Conservation (phyloP, 192 early-diverging fungal species). For the Haplosporangium gracile region DNA sequence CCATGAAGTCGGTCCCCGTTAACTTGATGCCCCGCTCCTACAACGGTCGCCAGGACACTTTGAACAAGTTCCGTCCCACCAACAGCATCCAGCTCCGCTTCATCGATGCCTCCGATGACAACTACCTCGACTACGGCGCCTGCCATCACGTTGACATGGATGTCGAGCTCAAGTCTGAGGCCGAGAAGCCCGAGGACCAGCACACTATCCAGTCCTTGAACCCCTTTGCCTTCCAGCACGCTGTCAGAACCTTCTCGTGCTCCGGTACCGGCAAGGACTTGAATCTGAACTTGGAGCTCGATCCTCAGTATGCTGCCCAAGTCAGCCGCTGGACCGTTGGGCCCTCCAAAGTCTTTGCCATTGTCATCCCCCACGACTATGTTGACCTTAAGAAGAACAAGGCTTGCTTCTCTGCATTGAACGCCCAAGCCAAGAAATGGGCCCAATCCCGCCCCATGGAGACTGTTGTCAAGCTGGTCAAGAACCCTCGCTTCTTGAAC, state of each 20-base stretch:
- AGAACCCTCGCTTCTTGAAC: slow-evolving; percentile 20
- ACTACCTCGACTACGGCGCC: slow-evolving; percentile 9
- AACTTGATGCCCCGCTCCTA: slow-evolving; percentile 18
- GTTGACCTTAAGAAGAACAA: slow-evolving; percentile 44
- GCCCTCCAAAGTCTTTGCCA: slow-evolving; percentile 13
- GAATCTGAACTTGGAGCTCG: slow-evolving; percentile 27
- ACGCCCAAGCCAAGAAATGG: slow-evolving; percentile 5
- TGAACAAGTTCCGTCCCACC: slow-evolving; percentile 25
- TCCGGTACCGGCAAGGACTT: slow-evolving; percentile 6
- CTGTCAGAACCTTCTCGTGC: slow-evolving; percentile 35
- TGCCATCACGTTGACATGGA: slow-evolving; percentile 45
- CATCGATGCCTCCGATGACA: slow-evolving; percentile 18
- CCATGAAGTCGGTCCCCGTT: slow-evolving; percentile 36
- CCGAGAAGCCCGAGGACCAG: slow-evolving; percentile 10
- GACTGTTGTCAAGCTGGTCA: slow-evolving; percentile 50
- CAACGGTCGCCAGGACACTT: slow-evolving; percentile 10
- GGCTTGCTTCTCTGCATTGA: slow-evolving; percentile 20
- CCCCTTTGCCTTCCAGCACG: slow-evolving; percentile 43
- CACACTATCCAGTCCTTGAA: slow-evolving; percentile 33
- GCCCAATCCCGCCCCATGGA: slow-evolving; percentile 17
- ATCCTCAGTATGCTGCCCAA: slow-evolving; percentile 22
- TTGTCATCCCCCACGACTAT: slow-evolving; percentile 45
- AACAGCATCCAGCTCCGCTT: slow-evolving; percentile 33
- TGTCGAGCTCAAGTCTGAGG: slow-evolving; percentile 39
- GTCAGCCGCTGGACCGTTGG: slow-evolving; percentile 26